phyloP scores from a whole-genome alignment of 176 grass and related monocot species.

The Carex cristatella region DNA sequence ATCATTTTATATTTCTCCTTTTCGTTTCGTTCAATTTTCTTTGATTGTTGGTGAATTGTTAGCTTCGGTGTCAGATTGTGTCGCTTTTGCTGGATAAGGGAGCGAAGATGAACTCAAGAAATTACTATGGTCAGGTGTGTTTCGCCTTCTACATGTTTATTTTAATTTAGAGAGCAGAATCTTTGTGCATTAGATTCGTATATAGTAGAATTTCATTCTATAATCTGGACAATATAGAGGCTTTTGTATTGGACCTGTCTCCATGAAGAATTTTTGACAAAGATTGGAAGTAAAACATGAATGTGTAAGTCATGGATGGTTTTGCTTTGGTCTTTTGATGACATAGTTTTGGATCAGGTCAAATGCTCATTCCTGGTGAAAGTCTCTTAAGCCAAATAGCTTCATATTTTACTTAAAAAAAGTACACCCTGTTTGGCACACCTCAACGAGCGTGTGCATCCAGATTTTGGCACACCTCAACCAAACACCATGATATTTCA shows the following conservation, averaged over 20 bases:
- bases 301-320: neutral
- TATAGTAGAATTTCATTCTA: constrained; percentile 7
- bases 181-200: neutral
- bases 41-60: constrained; percentile 27
- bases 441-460: neutral
- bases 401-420: neutral
- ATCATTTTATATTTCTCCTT: neutral
- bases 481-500: neutral
- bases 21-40: neutral
- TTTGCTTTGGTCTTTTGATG: neutral
- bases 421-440: neutral
- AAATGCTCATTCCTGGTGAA: neutral
- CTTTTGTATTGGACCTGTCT: neutral
- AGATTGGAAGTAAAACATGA: neutral
- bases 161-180: neutral
- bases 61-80: constrained; percentile 46
- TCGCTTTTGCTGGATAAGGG: constrained; percentile 81
- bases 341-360: neutral
- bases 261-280: constrained; percentile 16
- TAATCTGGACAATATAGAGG: neutral
- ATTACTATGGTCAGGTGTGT: constrained; percentile 55
- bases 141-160: neutral
- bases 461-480: neutral
- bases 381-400: neutral
- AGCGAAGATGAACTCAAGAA: constrained; percentile 71